Base-by-base conservation (phyloP, 345 rosid species). In the Mangifera indica region DNA sequence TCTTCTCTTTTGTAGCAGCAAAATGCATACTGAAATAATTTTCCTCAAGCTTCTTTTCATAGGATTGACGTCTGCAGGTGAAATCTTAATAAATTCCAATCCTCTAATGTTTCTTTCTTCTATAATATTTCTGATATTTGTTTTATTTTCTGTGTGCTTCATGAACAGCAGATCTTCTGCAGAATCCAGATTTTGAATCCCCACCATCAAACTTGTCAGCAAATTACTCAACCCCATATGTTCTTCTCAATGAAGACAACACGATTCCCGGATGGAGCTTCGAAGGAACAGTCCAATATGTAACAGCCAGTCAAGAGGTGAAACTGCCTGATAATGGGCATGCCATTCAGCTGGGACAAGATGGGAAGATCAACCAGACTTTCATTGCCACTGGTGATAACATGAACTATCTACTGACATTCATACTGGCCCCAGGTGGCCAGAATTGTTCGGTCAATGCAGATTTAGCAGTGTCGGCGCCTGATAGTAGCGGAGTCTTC, bases 251-350 rank as follows among this genome's bases (percentile, higher is more conserved):
- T 67, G 74, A 80, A 81, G 84, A 74, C 85, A 72, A 55, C 82
- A 80, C 84, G 32, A 73, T 86, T 56, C 87, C 90, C 18, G 89
- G 91, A 56, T 84, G 87, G 89, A 75, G 83, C 69, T 81, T 87
- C 42, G 72, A 82, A 66, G 89, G 94, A 22, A 77, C 77, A 1
- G 82, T 84, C 20, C 64, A 26, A 40, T 84, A 89, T 62, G 40
- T 78, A 44, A 86, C 83, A 1, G 74, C 83, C 29, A 52, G 40
- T 69, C 45, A 44, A 73, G 69, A 29, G 26, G 71, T 76, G 26
- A 48, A 72, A 17, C 67, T 84, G 65, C 88, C 87, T 44, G 84
- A 76, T 37, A 64, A 79, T 45, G 86, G 86, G 34, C 89, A 80
- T 26, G 89, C 79, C 17, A 44, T 89, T 62, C 88, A 81, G 70